These are phyloP conservation scores for Puccinia coronata DNA, from an alignment of 1,284 basidiomycete species.

Conservation along the genomic window DNA sequence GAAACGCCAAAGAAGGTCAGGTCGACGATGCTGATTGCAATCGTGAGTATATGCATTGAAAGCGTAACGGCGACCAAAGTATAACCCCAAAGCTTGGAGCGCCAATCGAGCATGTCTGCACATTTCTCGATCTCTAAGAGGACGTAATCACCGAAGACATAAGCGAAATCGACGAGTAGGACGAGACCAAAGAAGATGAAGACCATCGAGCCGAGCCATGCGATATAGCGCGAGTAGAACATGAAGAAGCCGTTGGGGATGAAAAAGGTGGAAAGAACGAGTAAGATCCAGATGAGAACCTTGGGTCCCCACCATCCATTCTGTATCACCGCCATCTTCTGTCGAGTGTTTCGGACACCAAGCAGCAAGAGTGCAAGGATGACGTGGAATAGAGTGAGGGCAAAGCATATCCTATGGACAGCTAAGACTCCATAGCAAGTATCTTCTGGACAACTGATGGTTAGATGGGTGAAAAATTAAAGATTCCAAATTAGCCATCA, in stretches of 20 bases:
- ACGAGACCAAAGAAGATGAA: constrained; percentile 96
- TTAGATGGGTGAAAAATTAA: background rate
- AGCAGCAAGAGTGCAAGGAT: constrained; percentile 77
- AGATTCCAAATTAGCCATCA: background rate
- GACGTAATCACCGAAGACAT: constrained; percentile 74
- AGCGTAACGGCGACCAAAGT: constrained; percentile 91
- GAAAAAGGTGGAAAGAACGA: constrained; percentile 80
- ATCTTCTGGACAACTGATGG: constrained; percentile 72
- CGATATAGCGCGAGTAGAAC: constrained; percentile 65
- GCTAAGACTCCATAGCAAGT: constrained; percentile 96
- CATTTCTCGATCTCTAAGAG: constrained; percentile 94
- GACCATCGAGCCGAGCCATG: constrained; percentile 83
- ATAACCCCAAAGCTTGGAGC: constrained; percentile 91
- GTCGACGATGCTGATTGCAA: constrained; percentile 81
- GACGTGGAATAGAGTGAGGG: constrained; percentile 83
- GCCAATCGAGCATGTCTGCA: constrained; percentile 68
- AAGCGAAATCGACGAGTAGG: constrained; percentile 96
- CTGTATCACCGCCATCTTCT: constrained; percentile 89
- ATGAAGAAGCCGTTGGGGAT: constrained; percentile 93
- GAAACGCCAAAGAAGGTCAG: constrained; percentile 87
- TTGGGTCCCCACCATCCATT: constrained; percentile 99
- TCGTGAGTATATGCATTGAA: constrained; percentile 77
- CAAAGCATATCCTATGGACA: constrained; percentile 97
- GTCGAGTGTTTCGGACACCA: constrained; percentile 82
- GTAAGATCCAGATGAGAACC: constrained; percentile 76